Conservation (phyloP, 2,329 filamentous ascomycete species). For the Cryphonectria naterciae region DNA sequence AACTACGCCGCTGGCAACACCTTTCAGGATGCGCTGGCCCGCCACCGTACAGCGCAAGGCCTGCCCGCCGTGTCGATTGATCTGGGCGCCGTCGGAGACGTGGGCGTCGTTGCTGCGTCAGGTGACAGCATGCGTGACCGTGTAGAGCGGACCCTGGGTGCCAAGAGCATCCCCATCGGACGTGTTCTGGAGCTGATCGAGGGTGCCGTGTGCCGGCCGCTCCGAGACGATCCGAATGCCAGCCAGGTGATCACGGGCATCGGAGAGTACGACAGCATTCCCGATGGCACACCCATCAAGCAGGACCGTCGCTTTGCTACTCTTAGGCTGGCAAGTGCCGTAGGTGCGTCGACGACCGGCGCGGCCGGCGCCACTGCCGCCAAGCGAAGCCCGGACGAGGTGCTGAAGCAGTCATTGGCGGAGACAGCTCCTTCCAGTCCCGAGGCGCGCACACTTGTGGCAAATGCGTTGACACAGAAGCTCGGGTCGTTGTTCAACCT, state of each 20-base stretch:
- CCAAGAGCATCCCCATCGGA: neutral
- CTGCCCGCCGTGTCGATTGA: conserved; percentile 34
- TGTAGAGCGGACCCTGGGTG: neutral
- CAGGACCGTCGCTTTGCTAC: conserved; percentile 13
- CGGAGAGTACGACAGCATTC: neutral
- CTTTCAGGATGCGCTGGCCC: conserved; percentile 53
- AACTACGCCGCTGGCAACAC: conserved; percentile 52
- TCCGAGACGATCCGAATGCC: neutral
- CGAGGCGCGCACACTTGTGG: conserved; percentile 26
- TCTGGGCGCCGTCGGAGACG: conserved; percentile 33
- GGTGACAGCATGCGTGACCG: conserved; percentile 17
- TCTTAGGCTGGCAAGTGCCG: neutral
- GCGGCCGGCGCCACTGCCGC: neutral
- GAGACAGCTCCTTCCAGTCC: conserved; percentile 7
- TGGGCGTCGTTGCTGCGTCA: conserved; percentile 28
- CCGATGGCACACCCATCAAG: neutral
- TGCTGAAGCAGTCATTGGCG: neutral
- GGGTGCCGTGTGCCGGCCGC: neutral
- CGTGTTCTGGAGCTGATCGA: neutral
- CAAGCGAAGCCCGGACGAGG: conserved; percentile 6
- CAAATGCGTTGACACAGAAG: conserved; percentile 30
- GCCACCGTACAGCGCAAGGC: conserved; percentile 28
- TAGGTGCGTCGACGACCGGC: neutral
- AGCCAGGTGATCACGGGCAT: conserved; percentile 7
- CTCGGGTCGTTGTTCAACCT: conserved; percentile 29